These are phyloP conservation scores for Setaria italica DNA, from an alignment of 202 grass and related monocot species.

Conservation along the genomic window DNA sequence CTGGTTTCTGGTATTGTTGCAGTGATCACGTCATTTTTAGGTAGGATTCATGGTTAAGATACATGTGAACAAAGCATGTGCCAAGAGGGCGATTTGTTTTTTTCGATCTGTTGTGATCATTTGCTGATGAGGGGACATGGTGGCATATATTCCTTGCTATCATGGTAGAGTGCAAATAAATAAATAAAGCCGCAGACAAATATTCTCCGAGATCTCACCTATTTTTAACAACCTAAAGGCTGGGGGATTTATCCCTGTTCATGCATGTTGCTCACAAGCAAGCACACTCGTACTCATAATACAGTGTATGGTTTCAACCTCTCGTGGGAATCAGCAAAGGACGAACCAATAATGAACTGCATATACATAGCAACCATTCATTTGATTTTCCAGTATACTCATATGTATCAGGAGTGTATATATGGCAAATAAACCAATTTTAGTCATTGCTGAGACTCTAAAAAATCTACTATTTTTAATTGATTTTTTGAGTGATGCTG, in stretches of 20 bases:
- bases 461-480: too few species aligned
- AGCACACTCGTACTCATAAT: background rate
- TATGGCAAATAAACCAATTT: background rate
- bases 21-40: slow-evolving; percentile 2
- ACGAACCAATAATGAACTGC: slow-evolving; percentile 6
- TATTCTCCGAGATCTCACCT: slow-evolving; percentile 21
- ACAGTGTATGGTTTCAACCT: slow-evolving; percentile 1
- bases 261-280: slow-evolving; percentile 16
- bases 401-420: too few species aligned
- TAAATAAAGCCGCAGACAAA: background rate
- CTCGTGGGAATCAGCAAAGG: background rate
- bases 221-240: slow-evolving; percentile 16
- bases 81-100: background rate
- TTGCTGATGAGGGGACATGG: background rate
- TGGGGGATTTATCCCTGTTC: slow-evolving; percentile 11
- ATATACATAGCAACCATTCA: slow-evolving; percentile 20
- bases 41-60: background rate
- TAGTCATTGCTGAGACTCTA: too few species aligned
- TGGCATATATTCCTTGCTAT: slow-evolving; percentile 30
- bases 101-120: background rate
- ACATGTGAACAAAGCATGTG: background rate
- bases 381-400: background rate
- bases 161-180: slow-evolving; percentile 30
- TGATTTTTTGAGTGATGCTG: background rate
- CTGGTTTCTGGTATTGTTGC: slow-evolving; percentile 33